These are phyloP conservation scores for Oryza coarctata DNA, from an alignment of 176 grass and related monocot species.

Conservation along the genomic window DNA sequence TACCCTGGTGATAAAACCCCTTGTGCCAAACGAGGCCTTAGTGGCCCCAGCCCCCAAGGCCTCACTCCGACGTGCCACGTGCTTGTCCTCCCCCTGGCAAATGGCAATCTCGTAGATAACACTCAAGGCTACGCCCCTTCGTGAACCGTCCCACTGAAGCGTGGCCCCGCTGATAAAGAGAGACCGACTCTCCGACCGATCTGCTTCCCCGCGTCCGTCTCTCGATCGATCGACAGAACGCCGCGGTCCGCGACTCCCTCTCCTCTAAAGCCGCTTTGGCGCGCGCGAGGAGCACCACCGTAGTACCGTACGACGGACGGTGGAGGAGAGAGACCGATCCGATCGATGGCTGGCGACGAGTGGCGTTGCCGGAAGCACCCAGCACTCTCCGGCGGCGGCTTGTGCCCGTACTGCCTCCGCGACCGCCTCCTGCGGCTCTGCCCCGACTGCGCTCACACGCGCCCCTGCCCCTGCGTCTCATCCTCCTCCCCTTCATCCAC, in stretches of 20 bases:
- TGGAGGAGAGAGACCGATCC: neutral
- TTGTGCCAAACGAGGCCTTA: no score
- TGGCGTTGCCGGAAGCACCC: conserved; percentile 64
- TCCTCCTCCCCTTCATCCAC: conserved; percentile 19
- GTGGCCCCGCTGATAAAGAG: neutral
- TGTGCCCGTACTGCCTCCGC: conserved; percentile 74
- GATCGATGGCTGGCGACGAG: conserved; percentile 31
- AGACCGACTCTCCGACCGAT: neutral
- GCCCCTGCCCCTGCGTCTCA: conserved; percentile 55
- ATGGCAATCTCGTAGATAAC: neutral
- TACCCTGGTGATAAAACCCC: no score
- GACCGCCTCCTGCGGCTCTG: conserved; percentile 75
- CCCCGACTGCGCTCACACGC: conserved; percentile 61
- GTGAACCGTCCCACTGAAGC: neutral
- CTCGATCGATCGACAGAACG: neutral
- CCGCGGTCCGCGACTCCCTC: neutral
- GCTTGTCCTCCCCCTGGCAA: neutral
- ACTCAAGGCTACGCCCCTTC: neutral
- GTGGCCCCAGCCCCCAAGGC: no score
- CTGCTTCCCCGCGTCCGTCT: conserved; percentile 14
- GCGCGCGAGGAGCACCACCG: neutral
- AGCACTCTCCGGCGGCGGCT: conserved; percentile 27
- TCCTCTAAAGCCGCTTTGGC: neutral
- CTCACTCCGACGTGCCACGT: neutral
- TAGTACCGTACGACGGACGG: neutral